Conservation (phyloP, 352 stramenopile species). For the Globisporangium carolinianum region DNA sequence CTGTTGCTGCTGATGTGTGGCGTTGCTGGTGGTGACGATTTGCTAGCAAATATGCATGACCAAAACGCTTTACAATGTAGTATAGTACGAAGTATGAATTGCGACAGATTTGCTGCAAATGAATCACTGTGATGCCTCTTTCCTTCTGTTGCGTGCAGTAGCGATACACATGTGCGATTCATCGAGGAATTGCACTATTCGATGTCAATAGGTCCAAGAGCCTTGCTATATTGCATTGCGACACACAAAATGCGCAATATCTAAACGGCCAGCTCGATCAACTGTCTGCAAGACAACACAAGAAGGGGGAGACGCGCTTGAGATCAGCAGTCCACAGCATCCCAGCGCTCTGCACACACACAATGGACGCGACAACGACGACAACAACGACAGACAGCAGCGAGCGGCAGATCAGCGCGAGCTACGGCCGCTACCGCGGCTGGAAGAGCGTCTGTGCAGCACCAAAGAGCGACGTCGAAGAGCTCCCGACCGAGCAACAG, state of each 20-base stretch:
- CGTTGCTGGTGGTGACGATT: background rate
- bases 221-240: too few species aligned
- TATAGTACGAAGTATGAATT: too few species aligned
- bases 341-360: too few species aligned
- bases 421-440: constrained; percentile 49
- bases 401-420: constrained; percentile 39
- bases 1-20: background rate
- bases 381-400: constrained; percentile 8
- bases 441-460: constrained; percentile 24
- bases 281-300: too few species aligned
- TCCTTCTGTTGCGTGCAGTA: too few species aligned
- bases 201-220: too few species aligned
- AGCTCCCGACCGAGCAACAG: constrained; percentile 1
- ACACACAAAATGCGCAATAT: constrained; percentile 1
- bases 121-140: too few species aligned
- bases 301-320: too few species aligned
- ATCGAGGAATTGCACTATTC: background rate
- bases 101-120: too few species aligned
- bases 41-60: too few species aligned
- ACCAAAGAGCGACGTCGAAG: constrained; percentile 11
- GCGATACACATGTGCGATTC: background rate
- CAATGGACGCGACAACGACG: background rate
- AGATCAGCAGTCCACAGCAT: too few species aligned
- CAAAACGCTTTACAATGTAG: too few species aligned
- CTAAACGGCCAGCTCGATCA: constrained; percentile 1